Evolutionary conservation across 768 basidiomycete genomes (phyloP), one percentile per base, ranked within the genome.

Genomic region (Psilocybe azurescens): DNA sequence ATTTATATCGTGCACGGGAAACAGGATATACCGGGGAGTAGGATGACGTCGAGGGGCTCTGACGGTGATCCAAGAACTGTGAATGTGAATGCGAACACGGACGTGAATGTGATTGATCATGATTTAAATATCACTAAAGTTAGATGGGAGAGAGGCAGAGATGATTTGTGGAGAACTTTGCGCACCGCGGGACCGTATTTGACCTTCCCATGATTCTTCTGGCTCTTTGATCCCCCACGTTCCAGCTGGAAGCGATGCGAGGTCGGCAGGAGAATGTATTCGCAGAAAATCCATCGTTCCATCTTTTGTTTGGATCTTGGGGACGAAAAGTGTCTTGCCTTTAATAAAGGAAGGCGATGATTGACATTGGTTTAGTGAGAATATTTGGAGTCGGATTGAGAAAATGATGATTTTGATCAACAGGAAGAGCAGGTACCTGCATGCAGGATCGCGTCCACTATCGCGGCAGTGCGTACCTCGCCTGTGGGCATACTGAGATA

Each of bases 211-310:
- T 38, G 78, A 69, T 5, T 65, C 65, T 0, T 73, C 76, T 0
- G 91, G 91, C 66, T 94, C 90, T 64, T 81, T 85, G 68, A 94
- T 93, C 0, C 89, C 91, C 92, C 92, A 94, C 32, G 81, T 68
- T 1, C 90, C 90, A 41, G 69, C 74, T 0, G 86, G 86, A 16
- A 94, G 78, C 0, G 81, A 74, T 0, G 74, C 71, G 5, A 91
- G 77, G 73, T 94, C 92, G 2, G 83, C 78, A 18, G 78, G 73
- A 55, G 79, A 81, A 65, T 89, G 84, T 14, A 93, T 74, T 59
- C 81, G 82, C 44, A 93, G 75, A 52, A 92, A 83, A 57, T 91
- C 84, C 90, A 94, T 93, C 16, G 70, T 71, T 14, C 78, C 77
- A 16, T 77, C 78, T 47, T 73, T 76, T 0, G 77, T 72, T 36